Evolutionary conservation across 2,329 filamentous ascomycete species (phyloP), one percentile per base, ranked within the genome.

Genomic region (Aspergillus fructus): DNA sequence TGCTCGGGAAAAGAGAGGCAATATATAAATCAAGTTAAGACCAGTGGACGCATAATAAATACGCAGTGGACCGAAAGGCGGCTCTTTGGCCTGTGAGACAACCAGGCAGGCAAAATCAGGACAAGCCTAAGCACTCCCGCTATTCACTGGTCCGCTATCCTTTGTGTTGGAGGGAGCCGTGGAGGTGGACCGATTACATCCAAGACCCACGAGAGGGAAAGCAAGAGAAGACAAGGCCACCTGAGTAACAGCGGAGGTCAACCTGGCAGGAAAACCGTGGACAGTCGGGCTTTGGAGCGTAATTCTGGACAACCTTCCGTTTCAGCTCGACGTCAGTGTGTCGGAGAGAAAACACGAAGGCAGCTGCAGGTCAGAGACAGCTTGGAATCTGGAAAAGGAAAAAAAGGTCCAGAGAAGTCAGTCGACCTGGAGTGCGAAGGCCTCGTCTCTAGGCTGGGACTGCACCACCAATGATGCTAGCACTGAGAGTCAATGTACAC

Each of bases 401-500:
- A 40, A 34, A 56, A 48, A 34, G 37, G 27, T 37, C 8, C 12
- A 41, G 41, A 48, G 37, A 49, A 55, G 42, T 30, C 17, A 39
- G 27, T 33, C 34, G 40, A 37, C 40, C 30, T 39, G 21, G 47
- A 24, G 23, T 7, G 30, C 19, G 19, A 21, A 33, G n/a, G 12
- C 37, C 30, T 53, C n/a, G 12, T 46, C 21, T 53, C 34, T 15
- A 33, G 43, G 23, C 42, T 54, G 34, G 51, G 41, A 33, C 37
- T 53, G 27, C 47, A 50, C 45, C 45, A 43, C 46, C 37, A 54
- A 54, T 46, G 30, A 53, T 17, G 41, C 52, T 42, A 41, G 43
- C 15, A 48, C n/a, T 23, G n/a, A 48, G 17, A 27, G 45, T 21
- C 24, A 33, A 24, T 24, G 45, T n/a, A 50, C 33, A 50, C 34